A percentile compares a stretch with the other conserved stretches of the same genome.
These are phyloP conservation scores for Dorcoceras hygrometricum DNA, from an alignment of 257 asterid species.

Conservation along the genomic window DNA sequence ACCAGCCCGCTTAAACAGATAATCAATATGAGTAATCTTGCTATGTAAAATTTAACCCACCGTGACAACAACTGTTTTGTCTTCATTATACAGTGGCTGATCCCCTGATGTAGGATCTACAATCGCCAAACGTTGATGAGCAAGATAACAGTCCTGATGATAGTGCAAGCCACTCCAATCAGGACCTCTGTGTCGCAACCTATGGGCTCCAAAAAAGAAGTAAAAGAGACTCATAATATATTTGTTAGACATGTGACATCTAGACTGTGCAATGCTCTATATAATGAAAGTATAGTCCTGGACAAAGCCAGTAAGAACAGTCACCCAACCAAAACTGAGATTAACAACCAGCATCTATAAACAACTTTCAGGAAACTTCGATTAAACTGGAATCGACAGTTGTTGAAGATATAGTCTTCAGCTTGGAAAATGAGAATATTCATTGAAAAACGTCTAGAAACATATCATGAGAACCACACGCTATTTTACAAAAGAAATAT, in stretches of 20 bases:
- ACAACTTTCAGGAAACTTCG: neutral
- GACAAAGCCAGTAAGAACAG: conserved; percentile 12
- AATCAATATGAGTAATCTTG: conserved; percentile 15
- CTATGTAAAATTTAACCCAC: conserved; percentile 40
- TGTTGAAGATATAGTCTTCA: conserved; percentile 2
- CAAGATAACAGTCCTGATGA: conserved; percentile 78
- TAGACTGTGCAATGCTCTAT: neutral
- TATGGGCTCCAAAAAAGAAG: conserved; percentile 33
- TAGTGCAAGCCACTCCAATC: conserved; percentile 98
- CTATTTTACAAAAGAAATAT: too few species aligned
- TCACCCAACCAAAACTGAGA: conserved; percentile 7
- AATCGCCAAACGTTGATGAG: conserved; percentile 93
- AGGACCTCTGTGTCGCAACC: conserved; percentile 98
- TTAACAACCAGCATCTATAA: neutral
- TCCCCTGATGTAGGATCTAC: conserved; percentile 97
- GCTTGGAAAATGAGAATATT: too few species aligned
- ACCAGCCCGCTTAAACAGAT: neutral
- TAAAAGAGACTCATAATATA: conserved; percentile 16
- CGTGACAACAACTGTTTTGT: conserved; percentile 87
- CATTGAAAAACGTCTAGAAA: neutral
- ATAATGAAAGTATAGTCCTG: neutral
- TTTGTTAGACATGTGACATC: neutral
- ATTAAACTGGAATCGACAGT: neutral
- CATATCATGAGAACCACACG: neutral
- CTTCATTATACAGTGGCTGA: conserved; percentile 95